These are phyloP conservation scores for Scenedesmus sp. DNA, from an alignment of 163 green algal species.

Conservation along the genomic window DNA sequence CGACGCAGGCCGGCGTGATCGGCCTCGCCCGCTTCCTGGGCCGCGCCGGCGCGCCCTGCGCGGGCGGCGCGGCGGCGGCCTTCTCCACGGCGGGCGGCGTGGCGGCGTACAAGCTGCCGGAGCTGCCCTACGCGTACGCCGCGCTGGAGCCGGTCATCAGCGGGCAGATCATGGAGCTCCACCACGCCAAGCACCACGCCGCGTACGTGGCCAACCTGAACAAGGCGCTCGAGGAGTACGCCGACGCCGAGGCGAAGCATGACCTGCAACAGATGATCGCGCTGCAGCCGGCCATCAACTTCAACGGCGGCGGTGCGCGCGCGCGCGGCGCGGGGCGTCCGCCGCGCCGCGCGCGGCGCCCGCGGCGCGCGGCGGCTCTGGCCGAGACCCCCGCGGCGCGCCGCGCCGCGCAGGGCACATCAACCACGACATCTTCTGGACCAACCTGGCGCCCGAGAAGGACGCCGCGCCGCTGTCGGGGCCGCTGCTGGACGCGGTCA, in stretches of 20 bases:
- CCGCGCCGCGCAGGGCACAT: slow-evolving; percentile 96
- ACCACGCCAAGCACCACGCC: slow-evolving; percentile 97
- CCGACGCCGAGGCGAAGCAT: slow-evolving; percentile 77
- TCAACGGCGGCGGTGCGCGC: slow-evolving; percentile 93
- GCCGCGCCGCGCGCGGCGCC: no score
- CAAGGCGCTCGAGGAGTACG: slow-evolving; percentile 83
- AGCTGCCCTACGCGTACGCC: slow-evolving; percentile 93
- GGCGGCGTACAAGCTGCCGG: slow-evolving; percentile 76
- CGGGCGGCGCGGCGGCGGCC: not conserved
- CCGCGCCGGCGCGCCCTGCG: slow-evolving; percentile 7
- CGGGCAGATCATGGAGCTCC: slow-evolving; percentile 97
- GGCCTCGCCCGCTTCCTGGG: slow-evolving; percentile 32
- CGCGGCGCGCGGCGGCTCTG: no score
- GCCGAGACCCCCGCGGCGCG: no score
- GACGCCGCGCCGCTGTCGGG: slow-evolving; percentile 81
- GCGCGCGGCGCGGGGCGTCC: not conserved
- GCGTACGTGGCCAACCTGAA: slow-evolving; percentile 95
- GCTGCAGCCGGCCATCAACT: slow-evolving; percentile 92
- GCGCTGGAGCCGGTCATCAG: slow-evolving; percentile 93
- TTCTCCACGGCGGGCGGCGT: slow-evolving; percentile 47
- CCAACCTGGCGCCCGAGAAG: slow-evolving; percentile 88
- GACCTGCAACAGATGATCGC: slow-evolving; percentile 87
- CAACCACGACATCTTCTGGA: slow-evolving; percentile 99
- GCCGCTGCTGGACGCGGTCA: slow-evolving; percentile 79
- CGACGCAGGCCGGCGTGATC: slow-evolving; percentile 12